phyloP scores from a whole-genome alignment of 1,139 yeast species.

The Geotrichum europaeum region DNA sequence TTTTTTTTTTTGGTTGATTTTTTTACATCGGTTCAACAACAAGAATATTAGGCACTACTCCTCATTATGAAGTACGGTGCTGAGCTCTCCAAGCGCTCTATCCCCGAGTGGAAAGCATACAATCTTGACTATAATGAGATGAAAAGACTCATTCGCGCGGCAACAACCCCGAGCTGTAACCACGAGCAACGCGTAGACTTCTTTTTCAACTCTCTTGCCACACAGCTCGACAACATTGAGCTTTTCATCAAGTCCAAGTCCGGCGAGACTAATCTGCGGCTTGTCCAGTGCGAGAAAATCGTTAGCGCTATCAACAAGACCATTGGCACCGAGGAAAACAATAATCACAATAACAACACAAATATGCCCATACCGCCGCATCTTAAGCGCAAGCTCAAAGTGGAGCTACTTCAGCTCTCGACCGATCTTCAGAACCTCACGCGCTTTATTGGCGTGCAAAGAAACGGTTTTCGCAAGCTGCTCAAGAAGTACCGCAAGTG shows the following conservation, averaged over 20 bases:
- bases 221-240: constrained; percentile 26
- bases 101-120: constrained; percentile 81
- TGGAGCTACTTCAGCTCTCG: constrained; percentile 44
- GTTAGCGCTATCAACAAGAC: constrained; percentile 33
- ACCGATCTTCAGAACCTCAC: constrained; percentile 61
- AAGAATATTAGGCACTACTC: not conserved
- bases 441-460: constrained; percentile 70
- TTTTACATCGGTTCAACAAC: not conserved
- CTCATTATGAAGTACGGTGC: constrained; percentile 73
- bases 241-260: constrained; percentile 60
- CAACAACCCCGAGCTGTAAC: constrained; percentile 35
- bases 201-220: not conserved
- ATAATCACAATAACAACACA: constrained; percentile 7
- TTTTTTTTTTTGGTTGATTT: not conserved
- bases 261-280: constrained; percentile 50
- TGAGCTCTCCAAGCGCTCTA: constrained; percentile 64
- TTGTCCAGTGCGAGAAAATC: constrained; percentile 37
- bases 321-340: constrained; percentile 12
- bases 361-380: not conserved
- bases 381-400: constrained; percentile 29
- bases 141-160: constrained; percentile 52
- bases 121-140: constrained; percentile 77
- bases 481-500: constrained; percentile 73
- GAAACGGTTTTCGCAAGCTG: constrained; percentile 72
- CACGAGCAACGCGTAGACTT: not conserved